Conservation (phyloP, 306 rosid species). For the Cucurbita argyrosperma region DNA sequence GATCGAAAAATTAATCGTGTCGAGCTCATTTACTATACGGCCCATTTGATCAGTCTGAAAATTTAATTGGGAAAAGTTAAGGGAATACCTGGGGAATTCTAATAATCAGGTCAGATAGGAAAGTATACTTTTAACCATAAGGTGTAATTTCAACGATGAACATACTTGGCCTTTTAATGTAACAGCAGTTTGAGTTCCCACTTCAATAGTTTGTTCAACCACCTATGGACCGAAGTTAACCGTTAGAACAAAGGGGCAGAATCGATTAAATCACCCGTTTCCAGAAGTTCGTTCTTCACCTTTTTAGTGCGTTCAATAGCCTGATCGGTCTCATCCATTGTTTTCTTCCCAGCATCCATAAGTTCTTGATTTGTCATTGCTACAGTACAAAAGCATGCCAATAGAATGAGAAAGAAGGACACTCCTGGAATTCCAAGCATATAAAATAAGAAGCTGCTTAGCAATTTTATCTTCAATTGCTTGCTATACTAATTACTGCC, state of each 20-base stretch:
- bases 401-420: constrained; percentile 9
- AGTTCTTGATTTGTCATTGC: constrained; percentile 98
- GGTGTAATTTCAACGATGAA: constrained; percentile 13
- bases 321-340: constrained; percentile 97
- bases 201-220: constrained; percentile 89
- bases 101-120: background rate
- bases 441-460: background rate
- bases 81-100: background rate
- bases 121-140: background rate
- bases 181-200: constrained; percentile 87
- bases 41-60: constrained; percentile 98
- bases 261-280: background rate
- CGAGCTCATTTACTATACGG: constrained; percentile 89
- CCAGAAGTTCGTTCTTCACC: constrained; percentile 20
- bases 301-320: constrained; percentile 77
- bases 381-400: constrained; percentile 21
- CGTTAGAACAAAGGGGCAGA: constrained; percentile 13
- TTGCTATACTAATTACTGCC: background rate
- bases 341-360: constrained; percentile 56
- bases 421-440: background rate
- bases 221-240: constrained; percentile 30
- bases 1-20: constrained; percentile 93
- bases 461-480: background rate
- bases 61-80: constrained; percentile 1
- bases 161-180: constrained; percentile 92